These are phyloP conservation scores for Ophiostoma quercus DNA, from an alignment of 2,329 filamentous ascomycete genomes.

Conservation along the genomic window DNA sequence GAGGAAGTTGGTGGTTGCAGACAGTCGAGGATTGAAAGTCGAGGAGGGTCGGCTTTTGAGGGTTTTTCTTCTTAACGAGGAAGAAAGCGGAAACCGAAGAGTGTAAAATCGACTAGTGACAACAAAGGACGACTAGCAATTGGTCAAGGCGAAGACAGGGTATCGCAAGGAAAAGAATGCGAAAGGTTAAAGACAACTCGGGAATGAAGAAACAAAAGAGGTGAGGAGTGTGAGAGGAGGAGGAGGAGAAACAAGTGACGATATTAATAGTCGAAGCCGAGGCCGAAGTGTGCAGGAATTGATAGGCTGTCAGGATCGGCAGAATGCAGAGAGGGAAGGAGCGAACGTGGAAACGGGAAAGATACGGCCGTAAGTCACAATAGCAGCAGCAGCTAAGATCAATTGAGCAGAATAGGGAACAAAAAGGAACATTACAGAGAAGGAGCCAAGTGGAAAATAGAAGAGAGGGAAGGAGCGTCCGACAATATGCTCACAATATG, in stretches of 20 bases:
- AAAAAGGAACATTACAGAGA: not conserved
- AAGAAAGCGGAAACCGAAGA: not conserved
- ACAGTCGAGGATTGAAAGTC: not conserved
- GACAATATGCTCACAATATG: not conserved
- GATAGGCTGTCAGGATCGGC: constrained; percentile 1
- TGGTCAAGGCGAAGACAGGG: not conserved
- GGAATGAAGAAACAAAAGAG: not conserved
- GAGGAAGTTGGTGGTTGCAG: not conserved
- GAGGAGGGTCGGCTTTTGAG: not conserved
- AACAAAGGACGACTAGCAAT: constrained; percentile 14
- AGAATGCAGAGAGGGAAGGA: not conserved
- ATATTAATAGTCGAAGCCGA: not conserved
- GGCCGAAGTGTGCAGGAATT: not conserved
- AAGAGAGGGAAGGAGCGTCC: constrained; percentile 10
- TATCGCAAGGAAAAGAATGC: not conserved
- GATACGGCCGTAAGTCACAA: no score
- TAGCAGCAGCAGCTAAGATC: no score
- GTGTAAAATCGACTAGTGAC: constrained; percentile 4
- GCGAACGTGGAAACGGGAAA: not conserved
- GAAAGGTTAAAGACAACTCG: not conserved
- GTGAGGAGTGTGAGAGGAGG: not conserved
- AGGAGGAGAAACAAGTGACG: not conserved
- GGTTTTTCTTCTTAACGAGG: constrained; percentile 9
- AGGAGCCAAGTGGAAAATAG: not conserved
- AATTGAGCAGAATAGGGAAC: not conserved